phyloP scores from a whole-genome alignment of 768 basidiomycete genomes.

The Phylloporus sp. region DNA sequence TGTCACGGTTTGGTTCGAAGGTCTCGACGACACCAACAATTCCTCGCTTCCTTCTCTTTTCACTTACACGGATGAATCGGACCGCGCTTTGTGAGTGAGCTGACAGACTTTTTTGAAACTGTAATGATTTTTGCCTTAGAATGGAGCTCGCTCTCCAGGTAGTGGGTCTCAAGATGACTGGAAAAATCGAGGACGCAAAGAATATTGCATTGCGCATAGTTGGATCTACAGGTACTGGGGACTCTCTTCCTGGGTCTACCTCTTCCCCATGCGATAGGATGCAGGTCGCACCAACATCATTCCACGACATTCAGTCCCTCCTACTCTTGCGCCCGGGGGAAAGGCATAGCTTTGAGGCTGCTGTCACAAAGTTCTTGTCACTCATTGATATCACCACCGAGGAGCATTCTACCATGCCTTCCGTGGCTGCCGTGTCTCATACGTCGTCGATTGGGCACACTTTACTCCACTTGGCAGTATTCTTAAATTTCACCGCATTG shows the following conservation, averaged over 20 bases:
- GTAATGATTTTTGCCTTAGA: slow-evolving; percentile 38
- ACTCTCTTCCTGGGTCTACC: slow-evolving; percentile 34
- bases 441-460: slow-evolving; percentile 75
- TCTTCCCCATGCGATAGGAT: slow-evolving; percentile 42
- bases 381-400: slow-evolving; percentile 67
- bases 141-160: slow-evolving; percentile 96
- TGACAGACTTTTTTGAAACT: slow-evolving; percentile 1
- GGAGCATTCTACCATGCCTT: slow-evolving; percentile 37
- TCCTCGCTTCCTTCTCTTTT: slow-evolving; percentile 60
- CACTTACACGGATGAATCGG: slow-evolving; percentile 88
- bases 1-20: slow-evolving; percentile 88
- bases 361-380: slow-evolving; percentile 77
- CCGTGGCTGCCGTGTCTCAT: slow-evolving; percentile 62
- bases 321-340: slow-evolving; percentile 54
- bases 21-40: slow-evolving; percentile 60
- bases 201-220: slow-evolving; percentile 93
- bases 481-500: slow-evolving; percentile 72
- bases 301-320: slow-evolving; percentile 54
- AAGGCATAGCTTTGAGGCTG: slow-evolving; percentile 63
- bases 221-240: slow-evolving; percentile 59
- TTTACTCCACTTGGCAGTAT: slow-evolving; percentile 80
- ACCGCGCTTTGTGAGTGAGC: slow-evolving; percentile 73
- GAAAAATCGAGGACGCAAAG: slow-evolving; percentile 89
- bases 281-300: slow-evolving; percentile 46
- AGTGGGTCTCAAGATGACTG: slow-evolving; percentile 95